Percentiles rank a stretch among this genome's conserved stretches.
These are phyloP conservation scores for Endotrypanum monterogeii DNA, from an alignment of 208 protist species.

Conservation along the genomic window DNA sequence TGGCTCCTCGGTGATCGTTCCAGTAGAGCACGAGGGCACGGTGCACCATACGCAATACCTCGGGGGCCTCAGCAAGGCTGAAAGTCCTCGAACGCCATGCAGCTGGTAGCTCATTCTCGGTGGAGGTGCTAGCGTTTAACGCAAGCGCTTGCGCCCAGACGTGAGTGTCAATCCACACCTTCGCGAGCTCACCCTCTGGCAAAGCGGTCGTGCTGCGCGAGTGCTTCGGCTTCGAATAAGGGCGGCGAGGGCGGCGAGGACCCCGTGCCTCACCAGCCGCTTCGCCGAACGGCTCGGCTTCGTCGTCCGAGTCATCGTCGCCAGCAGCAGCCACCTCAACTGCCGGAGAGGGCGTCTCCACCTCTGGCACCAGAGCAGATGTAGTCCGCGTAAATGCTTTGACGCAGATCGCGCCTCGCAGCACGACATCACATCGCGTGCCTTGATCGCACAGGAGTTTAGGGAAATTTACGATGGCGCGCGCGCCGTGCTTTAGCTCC, in stretches of 20 bases:
- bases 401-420: slow-evolving; percentile 65
- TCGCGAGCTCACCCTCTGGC: slow-evolving; percentile 54
- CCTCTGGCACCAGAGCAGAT: slow-evolving; percentile 7
- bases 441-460: slow-evolving; percentile 70
- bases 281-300: background rate
- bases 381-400: slow-evolving; percentile 70
- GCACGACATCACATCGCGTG: slow-evolving; percentile 68
- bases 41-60: slow-evolving; percentile 79
- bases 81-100: slow-evolving; percentile 88
- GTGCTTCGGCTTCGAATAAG: slow-evolving; percentile 43
- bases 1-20: slow-evolving; percentile 41
- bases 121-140: slow-evolving; percentile 48
- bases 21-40: slow-evolving; percentile 63
- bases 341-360: background rate
- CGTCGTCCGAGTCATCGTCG: slow-evolving; percentile 16
- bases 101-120: slow-evolving; percentile 76
- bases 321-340: background rate
- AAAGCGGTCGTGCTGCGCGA: slow-evolving; percentile 47
- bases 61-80: slow-evolving; percentile 61
- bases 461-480: slow-evolving; percentile 72
- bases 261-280: background rate
- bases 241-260: background rate
- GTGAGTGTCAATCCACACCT: slow-evolving; percentile 76
- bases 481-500: slow-evolving; percentile 48
- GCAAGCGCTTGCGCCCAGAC: slow-evolving; percentile 76